A percentile compares a stretch with the other conserved stretches of the same genome.
Evolutionary conservation across 192 early-diverging fungal genomes (phyloP).

Genomic region (Physocladia obscura): DNA sequence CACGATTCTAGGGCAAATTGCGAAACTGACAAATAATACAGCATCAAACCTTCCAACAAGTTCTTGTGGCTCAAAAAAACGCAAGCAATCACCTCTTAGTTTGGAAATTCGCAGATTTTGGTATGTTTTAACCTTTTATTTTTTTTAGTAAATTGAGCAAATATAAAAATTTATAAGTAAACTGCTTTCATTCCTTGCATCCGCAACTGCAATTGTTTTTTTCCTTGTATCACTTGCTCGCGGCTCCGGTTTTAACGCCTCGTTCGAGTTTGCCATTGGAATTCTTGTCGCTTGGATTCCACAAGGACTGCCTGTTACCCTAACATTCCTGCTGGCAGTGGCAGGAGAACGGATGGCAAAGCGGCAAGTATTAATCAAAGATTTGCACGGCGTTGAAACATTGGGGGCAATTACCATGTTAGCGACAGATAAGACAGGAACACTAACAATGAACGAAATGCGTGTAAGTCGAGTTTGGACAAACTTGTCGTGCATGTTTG

Average conservation of each 20-base stretch:
- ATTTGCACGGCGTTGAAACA: constrained; percentile 63
- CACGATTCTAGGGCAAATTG: constrained; percentile 53
- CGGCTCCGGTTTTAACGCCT: constrained; percentile 38
- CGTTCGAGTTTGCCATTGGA: constrained; percentile 56
- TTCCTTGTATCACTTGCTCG: constrained; percentile 39
- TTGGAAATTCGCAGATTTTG: constrained; percentile 51
- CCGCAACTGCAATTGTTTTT: constrained; percentile 49
- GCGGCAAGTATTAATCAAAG: constrained; percentile 61
- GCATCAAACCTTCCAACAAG: neutral
- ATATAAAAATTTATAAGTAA: constrained; percentile 30
- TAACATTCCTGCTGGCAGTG: constrained; percentile 57
- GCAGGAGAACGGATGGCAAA: constrained; percentile 53
- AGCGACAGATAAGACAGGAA: constrained; percentile 75
- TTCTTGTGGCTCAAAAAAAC: neutral
- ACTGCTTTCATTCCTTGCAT: constrained; percentile 47
- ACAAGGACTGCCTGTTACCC: constrained; percentile 57
- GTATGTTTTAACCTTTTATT: neutral
- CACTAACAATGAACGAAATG: constrained; percentile 66
- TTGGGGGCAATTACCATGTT: constrained; percentile 63
- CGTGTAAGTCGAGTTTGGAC: constrained; percentile 49
- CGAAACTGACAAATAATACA: constrained; percentile 33
- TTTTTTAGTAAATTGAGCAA: no score
- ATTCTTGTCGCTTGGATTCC: constrained; percentile 62
- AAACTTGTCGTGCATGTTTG: constrained; percentile 31
- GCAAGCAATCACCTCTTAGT: constrained; percentile 41